Percentiles rank a stretch among this genome's conserved stretches.
These are phyloP conservation scores for Phytophthora litchii DNA, from an alignment of 352 stramenopile genomes.

Conservation along the genomic window DNA sequence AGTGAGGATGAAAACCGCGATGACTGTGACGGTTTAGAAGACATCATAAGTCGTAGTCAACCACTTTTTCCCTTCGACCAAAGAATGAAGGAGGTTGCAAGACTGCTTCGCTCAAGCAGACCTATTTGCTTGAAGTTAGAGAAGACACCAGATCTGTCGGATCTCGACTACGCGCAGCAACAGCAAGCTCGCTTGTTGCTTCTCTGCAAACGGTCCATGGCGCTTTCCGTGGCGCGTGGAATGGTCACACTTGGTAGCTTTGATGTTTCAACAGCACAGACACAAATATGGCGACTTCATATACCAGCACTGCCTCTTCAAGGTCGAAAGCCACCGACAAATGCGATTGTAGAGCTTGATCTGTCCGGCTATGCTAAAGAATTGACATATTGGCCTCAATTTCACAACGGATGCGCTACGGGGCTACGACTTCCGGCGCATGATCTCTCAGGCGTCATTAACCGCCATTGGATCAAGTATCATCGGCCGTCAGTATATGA, in stretches of 20 bases:
- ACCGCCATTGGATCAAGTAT: constrained; percentile 98
- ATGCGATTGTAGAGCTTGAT: constrained; percentile 93
- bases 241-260: constrained; percentile 97
- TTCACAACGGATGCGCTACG: constrained; percentile 98
- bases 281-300: constrained; percentile 85
- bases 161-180: constrained; percentile 76
- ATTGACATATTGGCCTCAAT: constrained; percentile 96
- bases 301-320: constrained; percentile 94
- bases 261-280: constrained; percentile 62
- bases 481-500: constrained; percentile 86
- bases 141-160: constrained; percentile 65
- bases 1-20: constrained; percentile 24
- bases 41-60: constrained; percentile 59
- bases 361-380: constrained; percentile 89
- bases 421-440: constrained; percentile 86
- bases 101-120: constrained; percentile 76
- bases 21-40: constrained; percentile 67
- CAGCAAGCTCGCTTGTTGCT: constrained; percentile 96
- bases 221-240: constrained; percentile 92
- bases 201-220: constrained; percentile 94
- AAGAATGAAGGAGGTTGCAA: constrained; percentile 82
- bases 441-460: constrained; percentile 88
- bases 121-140: constrained; percentile 77
- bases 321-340: constrained; percentile 93
- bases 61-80: constrained; percentile 74